Evolutionary conservation across 805 yeast species (phyloP), one percentile per base, ranked within the genome.

Genomic region (Wickerhamiella domercqiae): DNA sequence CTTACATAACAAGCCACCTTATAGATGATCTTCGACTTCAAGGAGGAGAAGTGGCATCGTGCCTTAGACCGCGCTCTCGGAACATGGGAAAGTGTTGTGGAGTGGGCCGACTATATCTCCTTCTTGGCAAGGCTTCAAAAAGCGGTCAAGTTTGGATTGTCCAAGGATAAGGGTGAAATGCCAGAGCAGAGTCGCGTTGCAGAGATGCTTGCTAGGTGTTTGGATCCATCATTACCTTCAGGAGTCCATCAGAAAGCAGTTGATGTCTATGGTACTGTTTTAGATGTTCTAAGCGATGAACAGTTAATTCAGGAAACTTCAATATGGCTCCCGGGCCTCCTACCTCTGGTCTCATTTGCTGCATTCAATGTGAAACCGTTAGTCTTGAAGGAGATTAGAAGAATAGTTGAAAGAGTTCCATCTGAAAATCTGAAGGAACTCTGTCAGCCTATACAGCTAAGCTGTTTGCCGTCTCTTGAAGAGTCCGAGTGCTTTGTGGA

Each of bases 31-130:
- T 24, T 24, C 13, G 26, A 24, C 13, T 24, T 9, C 26, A 24
- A 13, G 26, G 26, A 24, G 26, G 13, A 16, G 7, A 50, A 50
- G 28, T 50, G 54, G 54, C 40, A 41, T 18, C 43, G 51, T 16
- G 73, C 68, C 40, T 68, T 87, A 9, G 87, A 79, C 37, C 70
- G 75, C 46, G 81, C 90, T 0, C 62, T 90, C 17, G 66, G 70
- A 5, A 64, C 71, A 15, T 87, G 87, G 61, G 94, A 82, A 37
- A 61, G 79, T 2, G 78, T 84, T 1, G 79, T 75, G 22, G 98
- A 90, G 61, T 90, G 99, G 99, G 97, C 98, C 11, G 98, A 90
- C 54, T 84, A 87, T 55, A 90, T 90, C 39, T 78, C 96, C 17
- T 86, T 82, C 54, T 63, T 93, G 32, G 75, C 87, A 2, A 73